These are phyloP conservation scores for Elongisporangium undulatum DNA, from an alignment of 352 stramenopile genomes.

Conservation along the genomic window DNA sequence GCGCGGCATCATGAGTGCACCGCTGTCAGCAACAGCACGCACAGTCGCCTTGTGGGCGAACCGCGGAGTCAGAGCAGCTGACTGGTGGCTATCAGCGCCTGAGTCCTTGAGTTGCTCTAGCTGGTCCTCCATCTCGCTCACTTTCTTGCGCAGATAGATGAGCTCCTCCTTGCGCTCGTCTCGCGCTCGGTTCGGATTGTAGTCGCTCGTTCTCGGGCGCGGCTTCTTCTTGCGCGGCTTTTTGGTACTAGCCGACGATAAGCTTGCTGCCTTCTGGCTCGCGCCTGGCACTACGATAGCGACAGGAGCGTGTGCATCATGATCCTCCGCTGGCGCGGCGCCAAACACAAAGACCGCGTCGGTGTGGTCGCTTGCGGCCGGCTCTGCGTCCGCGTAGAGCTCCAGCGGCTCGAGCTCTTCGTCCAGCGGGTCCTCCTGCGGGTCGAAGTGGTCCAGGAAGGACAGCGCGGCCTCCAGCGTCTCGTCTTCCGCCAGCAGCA, in stretches of 20 bases:
- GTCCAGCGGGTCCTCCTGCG: neutral
- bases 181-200: slow-evolving; percentile 17
- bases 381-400: slow-evolving; percentile 4
- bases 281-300: neutral
- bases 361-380: neutral
- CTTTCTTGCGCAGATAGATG: slow-evolving; percentile 24
- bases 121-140: slow-evolving; percentile 21
- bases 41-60: neutral
- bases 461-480: slow-evolving; percentile 18
- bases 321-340: neutral
- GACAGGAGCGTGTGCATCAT: neutral
- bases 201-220: slow-evolving; percentile 8
- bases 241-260: neutral
- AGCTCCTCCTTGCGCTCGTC: slow-evolving; percentile 30
- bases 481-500: slow-evolving; percentile 13
- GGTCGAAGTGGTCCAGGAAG: slow-evolving; percentile 20
- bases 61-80: neutral
- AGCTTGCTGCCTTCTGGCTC: neutral
- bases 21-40: neutral
- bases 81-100: neutral
- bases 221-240: slow-evolving; percentile 9
- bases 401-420: slow-evolving; percentile 1
- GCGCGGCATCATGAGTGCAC: neutral
- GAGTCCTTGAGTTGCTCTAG: slow-evolving; percentile 13
- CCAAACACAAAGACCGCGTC: neutral